These are phyloP conservation scores for Alternaria triticimaculans DNA, from an alignment of 2,329 filamentous ascomycete species.

Conservation along the genomic window DNA sequence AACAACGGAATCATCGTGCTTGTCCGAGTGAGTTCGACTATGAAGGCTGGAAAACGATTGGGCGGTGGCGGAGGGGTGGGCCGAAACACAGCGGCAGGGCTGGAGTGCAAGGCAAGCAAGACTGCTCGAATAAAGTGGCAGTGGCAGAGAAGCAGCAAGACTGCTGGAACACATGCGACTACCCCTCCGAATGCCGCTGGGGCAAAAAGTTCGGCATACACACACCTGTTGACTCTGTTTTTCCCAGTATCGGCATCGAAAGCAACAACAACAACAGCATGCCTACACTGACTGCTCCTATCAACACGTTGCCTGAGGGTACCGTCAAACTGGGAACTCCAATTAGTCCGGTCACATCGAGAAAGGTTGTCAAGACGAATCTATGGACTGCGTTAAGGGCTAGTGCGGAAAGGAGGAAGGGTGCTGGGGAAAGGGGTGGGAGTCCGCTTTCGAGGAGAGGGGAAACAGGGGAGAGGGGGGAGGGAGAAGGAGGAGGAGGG, in stretches of 20 bases:
- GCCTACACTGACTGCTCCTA: not conserved
- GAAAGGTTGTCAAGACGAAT: constrained; percentile 20
- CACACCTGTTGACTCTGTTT: constrained; percentile 20
- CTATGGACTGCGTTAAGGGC: constrained; percentile 37
- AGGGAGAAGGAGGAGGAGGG: not conserved
- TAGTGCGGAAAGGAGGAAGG: constrained; percentile 35
- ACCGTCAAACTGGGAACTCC: constrained; percentile 11
- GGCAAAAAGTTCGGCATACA: constrained; percentile 38
- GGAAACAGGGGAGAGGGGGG: too few relatives aligned
- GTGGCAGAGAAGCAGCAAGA: constrained; percentile 28
- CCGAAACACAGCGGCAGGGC: constrained; percentile 1
- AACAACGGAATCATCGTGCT: constrained; percentile 45
- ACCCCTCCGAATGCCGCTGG: constrained; percentile 55
- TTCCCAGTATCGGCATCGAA: not conserved
- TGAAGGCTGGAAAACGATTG: constrained; percentile 57
- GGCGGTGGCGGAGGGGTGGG: constrained; percentile 49
- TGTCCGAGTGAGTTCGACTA: constrained; percentile 63
- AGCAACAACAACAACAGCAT: not conserved
- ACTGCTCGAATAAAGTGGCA: not conserved
- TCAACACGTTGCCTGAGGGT: constrained; percentile 14
- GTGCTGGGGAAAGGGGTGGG: not conserved
- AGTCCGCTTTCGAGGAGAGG: constrained; percentile 22
- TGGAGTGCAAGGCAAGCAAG: too few relatives aligned
- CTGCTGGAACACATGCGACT: constrained; percentile 56
- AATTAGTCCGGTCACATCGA: not conserved